Base-by-base conservation (phyloP, 306 rosid genomes). In the Alnus glutinosa region DNA sequence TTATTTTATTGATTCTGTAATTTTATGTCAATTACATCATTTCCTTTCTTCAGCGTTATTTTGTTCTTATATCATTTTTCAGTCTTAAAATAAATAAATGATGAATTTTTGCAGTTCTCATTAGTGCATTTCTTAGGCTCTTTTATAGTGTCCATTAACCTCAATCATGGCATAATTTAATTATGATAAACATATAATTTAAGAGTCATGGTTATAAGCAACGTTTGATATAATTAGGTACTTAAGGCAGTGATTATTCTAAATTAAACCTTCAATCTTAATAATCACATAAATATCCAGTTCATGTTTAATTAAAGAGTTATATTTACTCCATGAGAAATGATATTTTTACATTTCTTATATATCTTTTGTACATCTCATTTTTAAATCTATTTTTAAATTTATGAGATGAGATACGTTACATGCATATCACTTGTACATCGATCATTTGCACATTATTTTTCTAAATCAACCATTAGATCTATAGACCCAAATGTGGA, bases 101-200 rank as follows among this genome's bases (percentile, higher is more conserved):
- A 36, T 63, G 42, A 63, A 4, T 71, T 34, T 55, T 39, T 39
- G 77, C 67, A 73, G 52, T 50, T 66, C 13, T 78, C 66, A 58
- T 58, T 48, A 36, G 9, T 64, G 70, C 46, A 64, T 36, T 64
- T 34, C n/a, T 8, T 15, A 64, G n/a, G 70, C 70, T 37, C 46
- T 64, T 36, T 18, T 30, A 2, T 42, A 34, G 18, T n/a, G 3
- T 36, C 48, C 44, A 34, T 36, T 36, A 64, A 64, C 19, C 48
- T 14, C n/a, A 64, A 64, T 34, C 70, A 64, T 64, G 70, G 28
- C 48, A 18, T 64, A 32, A 63, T 34, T 4, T 14, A 63, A 32
- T 63, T 28, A 63, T 13, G 7, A 34, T 14, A 6, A 9, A 55
- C 4, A 57, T n/a, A 19, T 63, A 63, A 63, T 34, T 19, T n/a